Evolutionary conservation across 139 green algal genomes (phyloP).

Genomic region (Chlamydomonas asymmetrica): DNA sequence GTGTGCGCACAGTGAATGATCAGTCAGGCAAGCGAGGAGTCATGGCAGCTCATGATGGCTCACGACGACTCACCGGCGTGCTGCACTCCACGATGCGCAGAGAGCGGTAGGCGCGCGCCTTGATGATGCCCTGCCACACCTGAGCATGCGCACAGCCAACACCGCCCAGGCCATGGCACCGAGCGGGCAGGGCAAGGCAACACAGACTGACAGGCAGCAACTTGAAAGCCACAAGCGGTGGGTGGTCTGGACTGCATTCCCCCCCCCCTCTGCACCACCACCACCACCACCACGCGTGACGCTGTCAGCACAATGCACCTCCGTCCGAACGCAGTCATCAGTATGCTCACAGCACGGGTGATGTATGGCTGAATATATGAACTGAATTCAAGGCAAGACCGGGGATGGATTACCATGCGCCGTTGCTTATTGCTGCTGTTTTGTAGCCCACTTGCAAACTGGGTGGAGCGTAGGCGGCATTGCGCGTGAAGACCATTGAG

Average conservation of each 20-base stretch:
- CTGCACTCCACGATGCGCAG: conserved; percentile 52
- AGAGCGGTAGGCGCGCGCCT: conserved; percentile 61
- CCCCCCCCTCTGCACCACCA: too few relatives aligned
- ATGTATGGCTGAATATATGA: neutral
- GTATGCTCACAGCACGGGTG: neutral
- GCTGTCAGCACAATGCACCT: neutral
- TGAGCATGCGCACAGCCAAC: neutral
- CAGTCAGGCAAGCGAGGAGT: too few relatives aligned
- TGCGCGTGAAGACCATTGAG: too few relatives aligned
- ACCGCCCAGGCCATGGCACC: too few relatives aligned
- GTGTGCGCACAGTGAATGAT: too few relatives aligned
- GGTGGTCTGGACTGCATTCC: neutral
- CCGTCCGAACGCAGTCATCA: neutral
- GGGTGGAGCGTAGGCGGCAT: too few relatives aligned
- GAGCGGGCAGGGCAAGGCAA: neutral
- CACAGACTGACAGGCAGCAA: neutral
- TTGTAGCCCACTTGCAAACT: too few relatives aligned
- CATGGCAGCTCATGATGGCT: too few relatives aligned
- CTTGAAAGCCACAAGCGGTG: neutral
- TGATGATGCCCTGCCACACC: conserved; percentile 70
- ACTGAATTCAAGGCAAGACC: neutral
- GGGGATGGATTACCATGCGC: neutral
- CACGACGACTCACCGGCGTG: too few relatives aligned
- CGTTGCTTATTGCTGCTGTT: too few relatives aligned
- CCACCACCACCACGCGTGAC: neutral